A percentile compares a stretch with the other conserved stretches of the same genome.
Evolutionary conservation across 768 basidiomycete species (phyloP).

Genomic region (Hygrocybe punicea): DNA sequence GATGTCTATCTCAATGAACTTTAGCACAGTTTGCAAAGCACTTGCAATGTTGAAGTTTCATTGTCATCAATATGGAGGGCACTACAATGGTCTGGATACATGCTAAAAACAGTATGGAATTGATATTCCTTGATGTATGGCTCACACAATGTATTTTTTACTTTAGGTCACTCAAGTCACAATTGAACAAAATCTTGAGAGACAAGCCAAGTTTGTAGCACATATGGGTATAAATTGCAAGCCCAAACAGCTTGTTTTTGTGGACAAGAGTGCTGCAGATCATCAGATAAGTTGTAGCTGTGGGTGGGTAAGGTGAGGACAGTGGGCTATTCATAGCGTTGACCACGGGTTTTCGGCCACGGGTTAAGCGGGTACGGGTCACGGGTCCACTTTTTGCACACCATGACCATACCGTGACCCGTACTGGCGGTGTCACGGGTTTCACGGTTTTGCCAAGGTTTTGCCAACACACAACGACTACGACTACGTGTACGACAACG

Average conservation of each 20-base stretch:
- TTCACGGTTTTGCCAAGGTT: too few relatives aligned
- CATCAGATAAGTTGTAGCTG: constrained; percentile 17
- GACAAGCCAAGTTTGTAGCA: constrained; percentile 13
- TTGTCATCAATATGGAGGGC: constrained; percentile 15
- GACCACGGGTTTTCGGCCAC: too few relatives aligned
- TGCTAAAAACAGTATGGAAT: constrained; percentile 15
- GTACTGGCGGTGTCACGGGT: too few relatives aligned
- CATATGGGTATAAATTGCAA: constrained; percentile 16
- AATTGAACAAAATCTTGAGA: constrained; percentile 18
- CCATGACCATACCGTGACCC: too few relatives aligned
- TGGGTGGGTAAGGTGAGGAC: constrained; percentile 25
- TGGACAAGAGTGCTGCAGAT: constrained; percentile 33
- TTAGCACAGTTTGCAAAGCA: constrained; percentile 4
- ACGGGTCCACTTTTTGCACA: too few relatives aligned
- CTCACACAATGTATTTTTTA: neutral
- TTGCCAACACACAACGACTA: too few relatives aligned
- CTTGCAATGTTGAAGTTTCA: constrained; percentile 4
- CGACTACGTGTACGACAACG: too few relatives aligned
- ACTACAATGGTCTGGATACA: constrained; percentile 13
- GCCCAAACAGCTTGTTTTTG: constrained; percentile 21
- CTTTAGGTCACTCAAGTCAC: constrained; percentile 15
- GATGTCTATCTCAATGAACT: constrained; percentile 8
- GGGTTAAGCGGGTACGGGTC: too few relatives aligned
- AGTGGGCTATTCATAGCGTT: too few relatives aligned
- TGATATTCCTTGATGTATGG: neutral